These are phyloP conservation scores for Penicillium crystallinum DNA, from an alignment of 495 filamentous ascomycete species.

Conservation along the genomic window DNA sequence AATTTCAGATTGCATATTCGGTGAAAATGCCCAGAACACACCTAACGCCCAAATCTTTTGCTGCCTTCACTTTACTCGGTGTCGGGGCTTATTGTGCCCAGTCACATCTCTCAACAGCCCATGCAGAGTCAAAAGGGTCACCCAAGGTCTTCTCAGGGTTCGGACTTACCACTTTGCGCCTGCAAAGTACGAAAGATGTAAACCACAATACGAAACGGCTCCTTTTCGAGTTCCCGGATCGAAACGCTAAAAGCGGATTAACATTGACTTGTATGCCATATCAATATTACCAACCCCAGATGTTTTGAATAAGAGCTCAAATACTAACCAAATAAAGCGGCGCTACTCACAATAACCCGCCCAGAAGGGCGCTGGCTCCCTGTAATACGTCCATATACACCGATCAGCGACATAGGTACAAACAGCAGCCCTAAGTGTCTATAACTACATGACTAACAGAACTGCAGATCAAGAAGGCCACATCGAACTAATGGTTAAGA, in stretches of 20 bases:
- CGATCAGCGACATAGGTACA: conserved; percentile 49
- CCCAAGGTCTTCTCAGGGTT: conserved; percentile 19
- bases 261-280: conserved; percentile 44
- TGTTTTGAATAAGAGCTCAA: not conserved
- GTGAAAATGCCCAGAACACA: not conserved
- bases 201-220: conserved; percentile 64
- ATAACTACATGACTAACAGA: not conserved
- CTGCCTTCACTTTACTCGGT: not conserved
- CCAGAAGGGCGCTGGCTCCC: conserved; percentile 50
- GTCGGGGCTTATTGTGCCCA: conserved; percentile 19
- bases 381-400: conserved; percentile 55
- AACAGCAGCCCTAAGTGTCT: not conserved
- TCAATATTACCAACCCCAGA: not conserved
- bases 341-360: conserved; percentile 50
- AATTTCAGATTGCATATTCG: not conserved
- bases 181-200: conserved; percentile 48
- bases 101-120: conserved; percentile 9
- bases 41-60: not conserved
- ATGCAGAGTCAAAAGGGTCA: conserved; percentile 22
- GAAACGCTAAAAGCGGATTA: conserved; percentile 46
- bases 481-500: conserved; percentile 58
- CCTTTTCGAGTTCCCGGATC: conserved; percentile 54
- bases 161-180: conserved; percentile 22
- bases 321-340: conserved; percentile 30
- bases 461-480: conserved; percentile 46